phyloP scores from a whole-genome alignment of 2,329 filamentous ascomycete species.

The Truncatella angustata region DNA sequence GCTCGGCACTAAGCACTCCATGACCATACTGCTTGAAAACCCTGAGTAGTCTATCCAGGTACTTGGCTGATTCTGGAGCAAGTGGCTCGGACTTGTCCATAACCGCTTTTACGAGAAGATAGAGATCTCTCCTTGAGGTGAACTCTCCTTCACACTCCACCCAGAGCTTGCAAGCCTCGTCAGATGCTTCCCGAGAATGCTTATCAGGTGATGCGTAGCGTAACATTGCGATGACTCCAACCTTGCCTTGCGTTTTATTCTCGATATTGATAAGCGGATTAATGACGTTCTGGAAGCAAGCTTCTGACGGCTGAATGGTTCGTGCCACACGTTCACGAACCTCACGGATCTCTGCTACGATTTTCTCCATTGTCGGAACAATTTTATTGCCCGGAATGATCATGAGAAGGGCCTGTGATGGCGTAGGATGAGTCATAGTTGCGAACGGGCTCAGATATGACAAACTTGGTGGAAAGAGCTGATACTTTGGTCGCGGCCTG shows the following conservation, averaged over 20 bases:
- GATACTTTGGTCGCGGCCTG: too few relatives aligned
- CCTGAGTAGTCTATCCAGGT: constrained; percentile 53
- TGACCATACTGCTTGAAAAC: constrained; percentile 52
- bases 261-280: constrained; percentile 58
- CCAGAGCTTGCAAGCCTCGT: constrained; percentile 49
- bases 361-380: background rate
- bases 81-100: constrained; percentile 39
- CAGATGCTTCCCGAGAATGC: constrained; percentile 48
- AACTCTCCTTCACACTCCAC: constrained; percentile 27
- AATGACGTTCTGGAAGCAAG: constrained; percentile 44
- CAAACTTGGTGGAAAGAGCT: too few relatives aligned
- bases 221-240: constrained; percentile 52
- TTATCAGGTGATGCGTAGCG: constrained; percentile 51
- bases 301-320: background rate
- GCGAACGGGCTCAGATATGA: too few relatives aligned
- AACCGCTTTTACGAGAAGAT: constrained; percentile 38
- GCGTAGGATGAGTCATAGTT: too few relatives aligned
- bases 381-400: too few relatives aligned
- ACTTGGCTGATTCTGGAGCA: constrained; percentile 45
- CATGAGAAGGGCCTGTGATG: too few relatives aligned
- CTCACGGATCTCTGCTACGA: background rate
- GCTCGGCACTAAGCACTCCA: constrained; percentile 44
- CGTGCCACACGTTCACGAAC: background rate
- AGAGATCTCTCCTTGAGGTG: constrained; percentile 45
- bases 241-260: constrained; percentile 44